Evolutionary conservation across 768 basidiomycete species (phyloP).

Genomic region (Lactarius trivialis): DNA sequence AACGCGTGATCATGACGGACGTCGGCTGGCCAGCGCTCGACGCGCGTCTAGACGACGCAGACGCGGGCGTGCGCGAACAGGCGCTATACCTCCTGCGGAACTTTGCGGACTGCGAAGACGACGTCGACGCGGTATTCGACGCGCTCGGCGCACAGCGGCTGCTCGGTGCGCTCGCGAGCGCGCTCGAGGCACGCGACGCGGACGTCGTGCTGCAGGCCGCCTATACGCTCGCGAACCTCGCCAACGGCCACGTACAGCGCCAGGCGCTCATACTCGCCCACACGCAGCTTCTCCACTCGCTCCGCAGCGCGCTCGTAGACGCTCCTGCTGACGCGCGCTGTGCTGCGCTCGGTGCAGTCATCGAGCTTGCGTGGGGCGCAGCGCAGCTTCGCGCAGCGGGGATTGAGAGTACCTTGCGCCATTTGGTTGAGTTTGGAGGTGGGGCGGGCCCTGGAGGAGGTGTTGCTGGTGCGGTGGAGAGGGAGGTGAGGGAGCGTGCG

Average conservation of each 20-base stretch:
- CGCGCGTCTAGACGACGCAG: slow-evolving; percentile 52
- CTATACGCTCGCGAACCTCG: slow-evolving; percentile 59
- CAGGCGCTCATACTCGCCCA: slow-evolving; percentile 49
- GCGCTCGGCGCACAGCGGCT: slow-evolving; percentile 45
- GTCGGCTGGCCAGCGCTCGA: slow-evolving; percentile 60
- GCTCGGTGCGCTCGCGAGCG: slow-evolving; percentile 40
- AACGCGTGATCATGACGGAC: slow-evolving; percentile 57
- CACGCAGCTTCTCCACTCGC: slow-evolving; percentile 43
- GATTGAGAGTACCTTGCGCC: slow-evolving; percentile 39
- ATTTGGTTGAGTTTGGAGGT: slow-evolving; percentile 37
- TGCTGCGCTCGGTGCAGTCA: slow-evolving; percentile 55
- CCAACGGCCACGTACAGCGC: slow-evolving; percentile 48
- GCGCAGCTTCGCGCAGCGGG: slow-evolving; percentile 38
- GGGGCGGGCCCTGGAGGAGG: slow-evolving; percentile 29
- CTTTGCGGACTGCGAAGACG: slow-evolving; percentile 56
- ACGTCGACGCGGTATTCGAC: slow-evolving; percentile 53
- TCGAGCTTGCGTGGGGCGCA: slow-evolving; percentile 45
- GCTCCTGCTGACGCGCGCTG: slow-evolving; percentile 50
- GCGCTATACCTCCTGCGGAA: slow-evolving; percentile 62
- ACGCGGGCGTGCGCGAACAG: slow-evolving; percentile 60
- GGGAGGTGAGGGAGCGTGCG: slow-evolving; percentile 52
- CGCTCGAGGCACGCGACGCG: slow-evolving; percentile 46
- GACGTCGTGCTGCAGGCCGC: slow-evolving; percentile 55
- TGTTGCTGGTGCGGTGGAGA: slow-evolving; percentile 29
- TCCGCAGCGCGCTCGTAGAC: slow-evolving; percentile 56